Evolutionary conservation across 768 basidiomycete species (phyloP), one percentile per base, ranked within the genome.

Genomic region (Boletus rubropictus): DNA sequence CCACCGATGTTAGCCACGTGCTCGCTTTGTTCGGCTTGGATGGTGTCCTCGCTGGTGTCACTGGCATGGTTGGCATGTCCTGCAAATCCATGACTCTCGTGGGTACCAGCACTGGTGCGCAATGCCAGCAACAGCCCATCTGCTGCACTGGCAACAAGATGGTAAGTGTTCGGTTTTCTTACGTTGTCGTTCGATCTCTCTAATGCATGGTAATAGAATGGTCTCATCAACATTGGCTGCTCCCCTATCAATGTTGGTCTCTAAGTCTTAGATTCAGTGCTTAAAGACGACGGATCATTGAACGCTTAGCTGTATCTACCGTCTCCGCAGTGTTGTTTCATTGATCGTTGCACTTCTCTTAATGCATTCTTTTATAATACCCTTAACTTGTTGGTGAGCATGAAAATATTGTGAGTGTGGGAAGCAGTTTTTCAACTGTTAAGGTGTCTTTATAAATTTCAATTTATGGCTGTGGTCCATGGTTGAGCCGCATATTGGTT

Each of bases 211-310:
- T 8, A 3, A 15, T 17, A 51, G 49, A 53, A 50, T 20, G 52
- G 52, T 12, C 32, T 51, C 9, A 2, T 53, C 38, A 46, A 46
- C 40, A 1, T 47, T 27, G 45, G 38, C 22, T 53, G 52, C 37
- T 24, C 40, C 7, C 52, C 52, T 11, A 15, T 53, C 36, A 46
- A 53, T 38, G 1, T 47, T n/a, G n/a, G 8, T 17, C 12, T 12
- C 1, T 51, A 40, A 41, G 10, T 28, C 3, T 20, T 5, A 0
- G 25, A 17, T 1, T 21, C 14, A n/a, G 4, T 1, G 1, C 15
- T 9, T 5, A 28, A 2, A 21, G 41, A 17, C 10, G n/a, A 10
- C 14, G 7, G 17, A 8, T 22, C 20, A 12, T 6, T 7, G 11
- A 24, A 7, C 1, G 6, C 5, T 42, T 32, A 4, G 4, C 10